Base-by-base conservation (phyloP, 805 yeast species). In the Candida gorgasii region DNA sequence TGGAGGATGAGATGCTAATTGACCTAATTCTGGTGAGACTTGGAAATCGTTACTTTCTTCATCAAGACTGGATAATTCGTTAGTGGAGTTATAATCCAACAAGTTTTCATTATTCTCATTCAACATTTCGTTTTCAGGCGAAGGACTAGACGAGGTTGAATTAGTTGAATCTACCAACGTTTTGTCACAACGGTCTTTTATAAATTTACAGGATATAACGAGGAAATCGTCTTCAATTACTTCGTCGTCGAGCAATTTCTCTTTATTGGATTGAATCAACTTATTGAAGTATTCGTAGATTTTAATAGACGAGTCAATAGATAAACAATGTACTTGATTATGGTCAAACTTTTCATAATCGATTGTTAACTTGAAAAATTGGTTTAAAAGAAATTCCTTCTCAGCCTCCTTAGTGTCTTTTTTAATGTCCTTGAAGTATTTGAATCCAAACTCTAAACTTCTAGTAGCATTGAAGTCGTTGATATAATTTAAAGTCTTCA, bases 241-340 rank as follows among this genome's bases (percentile, higher is more conserved):
- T 34, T 45, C 52, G 11, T 45, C 47, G 19, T 53, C 55, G 6
- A 51, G 46, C 30, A 40, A 43, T 13, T 47, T 40, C 35, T 50
- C 52, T 28, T 49, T 54, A 35, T 59, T 61, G 27, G 39, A 36
- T 26, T 58, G 57, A 22, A 62, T 50, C 29, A 52, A 47, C 32
- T 55, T 53, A 17, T 36, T 43, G 40, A 46, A 51, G 37, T 61
- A 65, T 50, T 74, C 74, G 38, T 65, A 71, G 34, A 71, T 61
- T 45, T 68, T 69, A 39, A 75, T 70, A 12, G 80, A 75, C 8
- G 72, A 51, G 36, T 72, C 72, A 24, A 76, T 72, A 19, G 76
- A 66, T 3, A 73, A 67, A 50, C 69, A 77, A 51, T 75, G 72
- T 19, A 48, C 42, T 19, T 36, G 36, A 28, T 40, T 33, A 26